Conservation (phyloP, 495 filamentous ascomycete species). For the Aspergillus mulundensis region DNA sequence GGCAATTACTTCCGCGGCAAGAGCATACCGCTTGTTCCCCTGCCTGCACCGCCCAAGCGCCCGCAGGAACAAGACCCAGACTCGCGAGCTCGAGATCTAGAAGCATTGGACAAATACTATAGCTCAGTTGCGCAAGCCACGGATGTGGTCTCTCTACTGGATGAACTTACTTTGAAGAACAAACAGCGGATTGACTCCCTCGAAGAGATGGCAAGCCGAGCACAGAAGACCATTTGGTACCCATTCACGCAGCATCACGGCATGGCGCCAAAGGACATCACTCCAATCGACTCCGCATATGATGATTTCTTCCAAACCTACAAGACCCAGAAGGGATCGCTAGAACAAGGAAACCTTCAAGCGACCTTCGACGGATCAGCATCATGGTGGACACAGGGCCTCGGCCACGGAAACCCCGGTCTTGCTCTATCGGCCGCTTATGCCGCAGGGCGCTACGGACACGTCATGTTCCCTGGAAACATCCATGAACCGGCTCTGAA, state of each 20-base stretch:
- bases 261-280: slow-evolving; percentile 54
- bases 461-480: slow-evolving; percentile 76
- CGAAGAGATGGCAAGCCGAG: slow-evolving; percentile 53
- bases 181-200: slow-evolving; percentile 48
- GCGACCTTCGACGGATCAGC: slow-evolving; percentile 74
- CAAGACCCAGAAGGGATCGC: slow-evolving; percentile 9
- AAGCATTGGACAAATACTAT: slow-evolving; percentile 60
- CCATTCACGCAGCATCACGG: slow-evolving; percentile 76
- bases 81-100: slow-evolving; percentile 41
- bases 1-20: slow-evolving; percentile 56
- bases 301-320: slow-evolving; percentile 70
- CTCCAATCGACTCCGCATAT: slow-evolving; percentile 69
- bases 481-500: slow-evolving; percentile 67
- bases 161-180: slow-evolving; percentile 48
- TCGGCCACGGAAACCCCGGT: slow-evolving; percentile 67
- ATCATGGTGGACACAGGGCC: slow-evolving; percentile 83
- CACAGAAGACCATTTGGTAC: slow-evolving; percentile 66
- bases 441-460: slow-evolving; percentile 76
- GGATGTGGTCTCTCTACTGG: slow-evolving; percentile 37
- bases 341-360: slow-evolving; percentile 31
- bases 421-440: slow-evolving; percentile 69
- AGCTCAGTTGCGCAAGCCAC: slow-evolving; percentile 26
- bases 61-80: slow-evolving; percentile 24
- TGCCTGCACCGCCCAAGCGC: slow-evolving; percentile 50
- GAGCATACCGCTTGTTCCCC: slow-evolving; percentile 49